Percentiles rank a stretch among this genome's conserved stretches.
Conservation (phyloP, 192 early-diverging fungal species). For the Linderina pennispora region DNA sequence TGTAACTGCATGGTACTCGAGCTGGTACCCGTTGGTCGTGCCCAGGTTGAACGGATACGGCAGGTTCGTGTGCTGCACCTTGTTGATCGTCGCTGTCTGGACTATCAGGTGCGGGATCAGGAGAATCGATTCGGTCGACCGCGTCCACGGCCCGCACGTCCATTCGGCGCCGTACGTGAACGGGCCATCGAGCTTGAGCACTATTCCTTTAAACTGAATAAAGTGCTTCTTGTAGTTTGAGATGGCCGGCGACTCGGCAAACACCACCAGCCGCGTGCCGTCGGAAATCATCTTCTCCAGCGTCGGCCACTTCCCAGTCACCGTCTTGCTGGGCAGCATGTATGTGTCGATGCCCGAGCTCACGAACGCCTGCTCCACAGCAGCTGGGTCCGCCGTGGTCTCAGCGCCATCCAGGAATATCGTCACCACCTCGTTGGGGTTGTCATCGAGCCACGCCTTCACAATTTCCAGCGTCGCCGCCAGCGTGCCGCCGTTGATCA, state of each 20-base stretch:
- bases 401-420: slow-evolving; percentile 32
- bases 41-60: slow-evolving; percentile 43
- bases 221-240: slow-evolving; percentile 32
- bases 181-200: slow-evolving; percentile 34
- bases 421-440: slow-evolving; percentile 36
- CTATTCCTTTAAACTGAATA: slow-evolving; percentile 18
- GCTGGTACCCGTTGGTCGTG: slow-evolving; percentile 38
- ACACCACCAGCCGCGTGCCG: slow-evolving; percentile 38
- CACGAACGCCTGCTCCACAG: slow-evolving; percentile 27
- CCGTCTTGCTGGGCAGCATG: slow-evolving; percentile 21
- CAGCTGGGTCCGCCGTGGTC: slow-evolving; percentile 19
- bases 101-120: slow-evolving; percentile 42
- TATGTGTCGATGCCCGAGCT: slow-evolving; percentile 31
- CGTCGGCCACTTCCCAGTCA: slow-evolving; percentile 33
- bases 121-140: slow-evolving; percentile 28
- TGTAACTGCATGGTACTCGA: slow-evolving; percentile 28
- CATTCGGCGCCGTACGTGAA: slow-evolving; percentile 23
- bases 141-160: slow-evolving; percentile 39
- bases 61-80: slow-evolving; percentile 22
- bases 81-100: slow-evolving; percentile 32
- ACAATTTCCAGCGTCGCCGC: slow-evolving; percentile 23
- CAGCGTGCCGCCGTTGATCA: slow-evolving; percentile 35
- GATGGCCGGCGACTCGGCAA: slow-evolving; percentile 30
- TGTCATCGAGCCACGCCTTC: slow-evolving; percentile 33
- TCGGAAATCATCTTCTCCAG: slow-evolving; percentile 26